Base-by-base conservation (phyloP, 2,329 filamentous ascomycete species). In the Cladobotryum mycophilum region DNA sequence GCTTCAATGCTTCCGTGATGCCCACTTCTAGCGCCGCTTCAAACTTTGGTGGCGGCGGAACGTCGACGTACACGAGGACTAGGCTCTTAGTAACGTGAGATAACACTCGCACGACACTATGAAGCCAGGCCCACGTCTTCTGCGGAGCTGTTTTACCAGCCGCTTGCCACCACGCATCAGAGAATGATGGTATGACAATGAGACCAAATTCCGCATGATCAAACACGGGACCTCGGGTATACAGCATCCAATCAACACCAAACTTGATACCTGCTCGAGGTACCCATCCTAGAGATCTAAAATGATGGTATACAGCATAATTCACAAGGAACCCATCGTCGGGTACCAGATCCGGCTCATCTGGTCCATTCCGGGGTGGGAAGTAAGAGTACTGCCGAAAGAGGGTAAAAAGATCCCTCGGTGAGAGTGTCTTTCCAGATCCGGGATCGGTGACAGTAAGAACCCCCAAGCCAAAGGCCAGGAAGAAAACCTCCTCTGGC, bases 261-360 rank as follows among this genome's bases (percentile, higher is more conserved):
- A 99, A 99, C 64, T 99, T 99, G 65, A 95, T 85, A 35, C 93
- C 95, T 5, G 88, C 84, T 13, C 95, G 85, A 1, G 95, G 86
- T 1, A 96, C 89, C 92, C 93, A 99, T 20, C 93, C 93, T 0
- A 97, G 76, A 0, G 90, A 95, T 36, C 93, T 86, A 71, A 96
- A 99, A 66, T 99, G 92, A 64, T 99, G 93, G 66, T 96, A 99
- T 15, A 89, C 89, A 12, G 83, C 84, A 62, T 97, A 99, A 52
- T 89, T 85, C 1, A 96, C 67, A 17, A 97, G 72, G 67, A 99
- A 99, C 0, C 82, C 79, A 61, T 95, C 88, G 65, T 96, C 89
- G 0, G 89, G 82, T 14, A 78, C 74, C 3, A 89, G 74, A 11
- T 68, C 63, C 7, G 64, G 61, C 12, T 64, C 64, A 3, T 64